phyloP scores from a whole-genome alignment of 306 rosid genomes.

The Vicia faba region DNA sequence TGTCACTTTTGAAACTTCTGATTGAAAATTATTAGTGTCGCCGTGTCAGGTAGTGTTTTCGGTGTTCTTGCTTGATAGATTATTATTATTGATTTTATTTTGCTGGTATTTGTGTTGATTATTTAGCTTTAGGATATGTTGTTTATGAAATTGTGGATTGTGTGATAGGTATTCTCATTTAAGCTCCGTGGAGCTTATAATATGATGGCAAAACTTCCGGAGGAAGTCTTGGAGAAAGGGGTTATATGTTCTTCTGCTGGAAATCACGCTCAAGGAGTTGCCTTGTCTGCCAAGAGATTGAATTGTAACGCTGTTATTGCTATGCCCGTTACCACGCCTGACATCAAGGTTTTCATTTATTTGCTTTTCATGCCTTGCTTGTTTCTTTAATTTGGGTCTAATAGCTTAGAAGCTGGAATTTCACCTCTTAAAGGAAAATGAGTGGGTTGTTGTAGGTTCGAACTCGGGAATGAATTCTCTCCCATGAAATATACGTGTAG shows the following conservation, averaged over 20 bases:
- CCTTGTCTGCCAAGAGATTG: conserved; percentile 78
- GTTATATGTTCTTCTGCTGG: conserved; percentile 98
- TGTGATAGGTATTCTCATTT: conserved; percentile 79
- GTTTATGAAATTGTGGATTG: conserved; percentile 19
- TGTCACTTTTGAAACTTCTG: too few species aligned
- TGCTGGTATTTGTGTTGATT: neutral
- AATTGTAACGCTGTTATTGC: conserved; percentile 79
- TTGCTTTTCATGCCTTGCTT: neutral
- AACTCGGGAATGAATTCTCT: too few species aligned
- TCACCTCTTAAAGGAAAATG: too few species aligned
- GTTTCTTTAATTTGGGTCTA: neutral
- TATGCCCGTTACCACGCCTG: conserved; percentile 92
- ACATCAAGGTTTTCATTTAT: conserved; percentile 63
- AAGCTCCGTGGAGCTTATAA: conserved; percentile 98
- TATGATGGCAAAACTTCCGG: conserved; percentile 87
- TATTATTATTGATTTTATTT: too few species aligned
- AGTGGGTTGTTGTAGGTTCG: too few species aligned
- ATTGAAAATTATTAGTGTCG: too few species aligned
- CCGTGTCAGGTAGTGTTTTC: too few species aligned
- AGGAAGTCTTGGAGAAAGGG: conserved; percentile 71
- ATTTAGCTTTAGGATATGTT: neutral
- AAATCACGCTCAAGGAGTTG: conserved; percentile 99
- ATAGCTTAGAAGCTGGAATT: too few species aligned
- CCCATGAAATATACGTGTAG: too few species aligned
- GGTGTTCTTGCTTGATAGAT: too few species aligned